Evolutionary conservation across 2,329 filamentous ascomycete species (phyloP).

Genomic region (Davidsoniella eucalypti): DNA sequence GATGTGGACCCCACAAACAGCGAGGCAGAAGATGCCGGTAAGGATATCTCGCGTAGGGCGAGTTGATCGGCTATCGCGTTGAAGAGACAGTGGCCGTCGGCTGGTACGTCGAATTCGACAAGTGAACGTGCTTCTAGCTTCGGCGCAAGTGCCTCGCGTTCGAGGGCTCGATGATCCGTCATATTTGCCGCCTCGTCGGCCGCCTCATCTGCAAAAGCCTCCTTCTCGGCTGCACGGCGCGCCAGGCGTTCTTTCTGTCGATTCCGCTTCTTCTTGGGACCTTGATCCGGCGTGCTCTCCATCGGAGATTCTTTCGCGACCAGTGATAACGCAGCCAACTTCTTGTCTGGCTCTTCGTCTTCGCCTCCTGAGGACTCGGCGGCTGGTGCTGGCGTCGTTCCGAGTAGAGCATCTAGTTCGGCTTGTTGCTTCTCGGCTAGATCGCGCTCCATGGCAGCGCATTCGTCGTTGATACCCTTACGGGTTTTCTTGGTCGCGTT

Average conservation of each 20-base stretch:
- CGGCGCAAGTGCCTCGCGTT: slow-evolving; percentile 52
- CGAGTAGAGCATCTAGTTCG: slow-evolving; percentile 32
- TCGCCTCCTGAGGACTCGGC: slow-evolving; percentile 17
- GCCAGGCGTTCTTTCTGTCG: slow-evolving; percentile 83
- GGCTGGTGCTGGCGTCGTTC: background rate
- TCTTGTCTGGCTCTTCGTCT: slow-evolving; percentile 12
- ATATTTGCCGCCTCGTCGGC: slow-evolving; percentile 58
- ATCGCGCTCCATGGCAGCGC: slow-evolving; percentile 50
- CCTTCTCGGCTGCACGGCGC: slow-evolving; percentile 70
- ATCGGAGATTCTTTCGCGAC: too few species aligned
- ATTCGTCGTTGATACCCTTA: slow-evolving; percentile 61
- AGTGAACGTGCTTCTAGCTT: slow-evolving; percentile 49
- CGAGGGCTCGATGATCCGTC: slow-evolving; percentile 54
- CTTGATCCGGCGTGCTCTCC: slow-evolving; percentile 7
- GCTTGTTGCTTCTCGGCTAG: slow-evolving; percentile 49
- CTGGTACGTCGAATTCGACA: slow-evolving; percentile 60
- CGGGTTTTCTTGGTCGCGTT: slow-evolving; percentile 76
- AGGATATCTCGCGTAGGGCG: slow-evolving; percentile 19
- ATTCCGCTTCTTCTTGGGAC: slow-evolving; percentile 56
- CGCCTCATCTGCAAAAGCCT: slow-evolving; percentile 43
- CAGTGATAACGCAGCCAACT: slow-evolving; percentile 15
- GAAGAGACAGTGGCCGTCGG: slow-evolving; percentile 92
- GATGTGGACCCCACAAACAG: background rate
- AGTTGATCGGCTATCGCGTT: slow-evolving; percentile 81
- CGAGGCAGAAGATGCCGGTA: slow-evolving; percentile 18